Evolutionary conservation across 2,329 filamentous ascomycete genomes (phyloP).

Genomic region (Fusarium coicis): DNA sequence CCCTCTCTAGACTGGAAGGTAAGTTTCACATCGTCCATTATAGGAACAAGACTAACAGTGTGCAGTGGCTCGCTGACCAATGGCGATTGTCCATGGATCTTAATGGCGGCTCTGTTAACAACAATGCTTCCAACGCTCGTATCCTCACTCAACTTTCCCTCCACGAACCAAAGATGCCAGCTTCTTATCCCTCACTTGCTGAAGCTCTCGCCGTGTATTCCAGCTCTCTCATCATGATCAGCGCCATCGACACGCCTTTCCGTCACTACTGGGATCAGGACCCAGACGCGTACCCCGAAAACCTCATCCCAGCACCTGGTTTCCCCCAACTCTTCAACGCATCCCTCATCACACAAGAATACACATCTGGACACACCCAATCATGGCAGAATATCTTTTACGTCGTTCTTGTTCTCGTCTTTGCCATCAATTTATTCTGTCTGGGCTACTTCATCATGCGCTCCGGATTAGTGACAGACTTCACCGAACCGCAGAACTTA

Average conservation of each 20-base stretch:
- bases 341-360: slow-evolving; percentile 72
- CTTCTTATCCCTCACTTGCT: slow-evolving; percentile 71
- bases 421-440: slow-evolving; percentile 74
- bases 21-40: background rate
- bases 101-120: slow-evolving; percentile 63
- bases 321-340: slow-evolving; percentile 70
- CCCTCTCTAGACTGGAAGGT: slow-evolving; percentile 63
- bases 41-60: slow-evolving; percentile 4
- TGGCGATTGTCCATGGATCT: slow-evolving; percentile 68
- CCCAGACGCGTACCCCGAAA: slow-evolving; percentile 18
- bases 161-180: slow-evolving; percentile 53
- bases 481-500: slow-evolving; percentile 80
- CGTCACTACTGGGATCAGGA: slow-evolving; percentile 64
- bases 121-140: slow-evolving; percentile 68
- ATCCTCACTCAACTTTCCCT: slow-evolving; percentile 66
- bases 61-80: slow-evolving; percentile 58
- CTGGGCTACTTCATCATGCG: slow-evolving; percentile 68
- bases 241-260: slow-evolving; percentile 69
- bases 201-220: slow-evolving; percentile 79
- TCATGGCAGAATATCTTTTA: slow-evolving; percentile 75
- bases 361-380: slow-evolving; percentile 72
- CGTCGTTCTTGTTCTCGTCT: slow-evolving; percentile 71
- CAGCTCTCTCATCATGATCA: slow-evolving; percentile 72
- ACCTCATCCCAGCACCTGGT: slow-evolving; percentile 55
- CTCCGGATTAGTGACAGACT: slow-evolving; percentile 77